Percentiles rank a stretch among this genome's conserved stretches.
Conservation (phyloP, 2,329 filamentous ascomycete genomes). For the Sporothrix globosa region DNA sequence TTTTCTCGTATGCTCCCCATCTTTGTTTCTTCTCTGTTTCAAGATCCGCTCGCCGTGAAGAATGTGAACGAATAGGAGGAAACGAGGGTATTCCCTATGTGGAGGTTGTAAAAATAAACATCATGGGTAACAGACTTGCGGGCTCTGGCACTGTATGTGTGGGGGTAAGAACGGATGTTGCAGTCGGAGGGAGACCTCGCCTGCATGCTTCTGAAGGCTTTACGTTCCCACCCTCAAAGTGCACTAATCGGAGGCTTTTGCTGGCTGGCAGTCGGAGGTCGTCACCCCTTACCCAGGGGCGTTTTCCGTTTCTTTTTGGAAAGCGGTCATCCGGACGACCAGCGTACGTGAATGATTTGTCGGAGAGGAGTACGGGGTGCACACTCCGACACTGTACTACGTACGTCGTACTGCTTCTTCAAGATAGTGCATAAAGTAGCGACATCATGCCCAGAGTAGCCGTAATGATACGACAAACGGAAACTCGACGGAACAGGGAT, state of each 20-base stretch:
- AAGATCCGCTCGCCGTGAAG: background rate
- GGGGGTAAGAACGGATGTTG: background rate
- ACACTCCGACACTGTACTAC: too few relatives aligned
- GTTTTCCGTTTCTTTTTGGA: background rate
- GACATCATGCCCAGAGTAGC: background rate
- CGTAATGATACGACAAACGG: background rate
- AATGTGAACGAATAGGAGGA: background rate
- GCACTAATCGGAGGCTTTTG: background rate
- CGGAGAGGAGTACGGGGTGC: background rate
- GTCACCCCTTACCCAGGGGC: conserved; percentile 9
- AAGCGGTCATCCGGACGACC: conserved; percentile 1
- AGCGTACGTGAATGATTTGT: conserved; percentile 1
- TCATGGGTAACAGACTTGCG: background rate
- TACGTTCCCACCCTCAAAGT: too few relatives aligned
- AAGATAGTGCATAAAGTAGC: background rate
- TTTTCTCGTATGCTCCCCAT: conserved; percentile 20
- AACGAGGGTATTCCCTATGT: background rate
- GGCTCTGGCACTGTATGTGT: background rate
- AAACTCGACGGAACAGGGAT: conserved; percentile 1
- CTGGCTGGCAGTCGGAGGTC: background rate
- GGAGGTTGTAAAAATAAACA: conserved; percentile 13
- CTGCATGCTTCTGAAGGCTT: background rate
- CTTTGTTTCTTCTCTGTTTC: conserved; percentile 26
- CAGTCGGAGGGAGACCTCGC: conserved; percentile 3
- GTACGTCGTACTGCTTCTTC: background rate